Percentiles rank a stretch among this genome's conserved stretches.
Evolutionary conservation across 257 asterid species (phyloP).

Genomic region (Voacanga thouarsii): DNA sequence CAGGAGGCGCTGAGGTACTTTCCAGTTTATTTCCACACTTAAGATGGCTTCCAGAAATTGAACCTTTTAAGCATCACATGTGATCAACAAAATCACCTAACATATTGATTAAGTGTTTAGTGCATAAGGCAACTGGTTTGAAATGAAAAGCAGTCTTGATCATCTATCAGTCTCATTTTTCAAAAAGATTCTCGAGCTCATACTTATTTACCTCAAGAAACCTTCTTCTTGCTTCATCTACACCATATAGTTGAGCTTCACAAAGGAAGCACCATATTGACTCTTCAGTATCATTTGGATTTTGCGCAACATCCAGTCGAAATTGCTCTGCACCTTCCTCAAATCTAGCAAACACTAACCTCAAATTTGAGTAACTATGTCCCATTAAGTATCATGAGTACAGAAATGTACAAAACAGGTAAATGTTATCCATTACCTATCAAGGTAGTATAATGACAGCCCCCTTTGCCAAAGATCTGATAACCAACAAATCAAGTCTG

Average conservation of each 20-base stretch:
- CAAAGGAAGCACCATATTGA: conserved; percentile 99
- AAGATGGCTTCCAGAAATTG: background rate
- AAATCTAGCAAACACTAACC: conserved; percentile 38
- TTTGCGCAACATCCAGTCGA: conserved; percentile 83
- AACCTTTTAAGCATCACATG: background rate
- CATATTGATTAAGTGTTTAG: background rate
- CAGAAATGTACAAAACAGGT: background rate
- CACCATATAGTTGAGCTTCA: conserved; percentile 83
- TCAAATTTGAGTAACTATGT: background rate
- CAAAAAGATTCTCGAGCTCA: background rate
- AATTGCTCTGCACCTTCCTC: conserved; percentile 92
- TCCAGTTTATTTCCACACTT: background rate
- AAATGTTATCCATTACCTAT: conserved; percentile 49
- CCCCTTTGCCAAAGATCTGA: conserved; percentile 99
- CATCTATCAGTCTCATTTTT: background rate
- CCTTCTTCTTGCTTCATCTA: conserved; percentile 72
- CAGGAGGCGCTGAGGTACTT: background rate
- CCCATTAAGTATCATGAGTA: conserved; percentile 14
- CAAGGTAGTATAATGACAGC: conserved; percentile 73
- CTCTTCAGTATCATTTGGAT: conserved; percentile 96
- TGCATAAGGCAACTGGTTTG: background rate
- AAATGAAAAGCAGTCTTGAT: background rate
- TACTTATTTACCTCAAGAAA: conserved; percentile 58
- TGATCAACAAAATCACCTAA: background rate
- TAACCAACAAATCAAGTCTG: conserved; percentile 33